Evolutionary conservation across 2,329 filamentous ascomycete species (phyloP).

Genomic region (Fusarium pseudonygamai): DNA sequence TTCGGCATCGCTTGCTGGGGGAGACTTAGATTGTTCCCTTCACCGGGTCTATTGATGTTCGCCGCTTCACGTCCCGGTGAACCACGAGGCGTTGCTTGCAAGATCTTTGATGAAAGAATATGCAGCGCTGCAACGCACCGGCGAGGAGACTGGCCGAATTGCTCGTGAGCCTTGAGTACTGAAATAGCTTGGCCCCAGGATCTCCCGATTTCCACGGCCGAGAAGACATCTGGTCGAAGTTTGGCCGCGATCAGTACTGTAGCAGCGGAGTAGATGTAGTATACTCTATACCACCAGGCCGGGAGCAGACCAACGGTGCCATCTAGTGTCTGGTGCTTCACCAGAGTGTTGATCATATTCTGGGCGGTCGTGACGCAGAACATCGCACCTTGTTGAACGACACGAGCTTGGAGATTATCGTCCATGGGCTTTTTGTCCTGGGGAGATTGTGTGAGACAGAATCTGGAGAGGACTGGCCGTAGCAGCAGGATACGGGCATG

Average conservation of each 20-base stretch:
- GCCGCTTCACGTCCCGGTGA: neutral
- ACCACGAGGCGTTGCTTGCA: conserved; percentile 32
- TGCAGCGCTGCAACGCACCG: conserved; percentile 48
- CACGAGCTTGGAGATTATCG: conserved; percentile 40
- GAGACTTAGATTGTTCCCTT: neutral
- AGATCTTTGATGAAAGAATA: conserved; percentile 48
- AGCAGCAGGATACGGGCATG: conserved; percentile 49
- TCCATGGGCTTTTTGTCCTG: conserved; percentile 7
- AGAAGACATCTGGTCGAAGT: conserved; percentile 47
- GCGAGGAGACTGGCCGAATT: conserved; percentile 46
- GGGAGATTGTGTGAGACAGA: conserved; percentile 43
- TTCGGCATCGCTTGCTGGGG: neutral
- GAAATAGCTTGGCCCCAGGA: conserved; percentile 49
- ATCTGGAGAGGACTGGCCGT: conserved; percentile 46
- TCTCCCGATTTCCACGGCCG: conserved; percentile 36
- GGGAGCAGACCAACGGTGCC: conserved; percentile 48
- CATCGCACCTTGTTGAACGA: conserved; percentile 47
- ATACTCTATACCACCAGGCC: conserved; percentile 53
- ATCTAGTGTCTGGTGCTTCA: conserved; percentile 45
- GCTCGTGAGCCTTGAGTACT: conserved; percentile 47
- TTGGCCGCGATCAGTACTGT: conserved; percentile 50
- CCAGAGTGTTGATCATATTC: conserved; percentile 45
- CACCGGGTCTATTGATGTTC: neutral
- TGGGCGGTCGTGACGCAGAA: conserved; percentile 49
- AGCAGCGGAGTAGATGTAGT: conserved; percentile 51